A percentile compares a stretch with the other conserved stretches of the same genome.
These are phyloP conservation scores for Coniella vitis DNA, from an alignment of 2,329 filamentous ascomycete species.

Conservation along the genomic window DNA sequence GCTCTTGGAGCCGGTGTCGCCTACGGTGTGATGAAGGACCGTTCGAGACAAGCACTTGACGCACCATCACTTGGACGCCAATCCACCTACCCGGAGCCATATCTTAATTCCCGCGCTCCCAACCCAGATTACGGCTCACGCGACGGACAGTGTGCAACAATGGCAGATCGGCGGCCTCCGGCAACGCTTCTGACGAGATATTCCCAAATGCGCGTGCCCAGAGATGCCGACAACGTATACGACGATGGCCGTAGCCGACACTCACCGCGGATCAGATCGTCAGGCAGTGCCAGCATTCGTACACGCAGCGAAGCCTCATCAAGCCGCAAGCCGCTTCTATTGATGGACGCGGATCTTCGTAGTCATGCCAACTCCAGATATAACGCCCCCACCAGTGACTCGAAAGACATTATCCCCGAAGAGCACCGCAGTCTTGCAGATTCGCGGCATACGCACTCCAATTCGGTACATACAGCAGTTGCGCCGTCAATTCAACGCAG, in stretches of 20 bases:
- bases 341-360: constrained; percentile 34
- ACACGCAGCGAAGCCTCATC: constrained; percentile 35
- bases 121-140: constrained; percentile 32
- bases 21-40: constrained; percentile 65
- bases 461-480: not conserved
- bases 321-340: constrained; percentile 30
- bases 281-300: constrained; percentile 26
- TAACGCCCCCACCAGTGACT: constrained; percentile 21
- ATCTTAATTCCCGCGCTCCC: constrained; percentile 26
- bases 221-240: constrained; percentile 30
- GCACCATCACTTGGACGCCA: constrained; percentile 34
- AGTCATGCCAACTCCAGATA: constrained; percentile 31
- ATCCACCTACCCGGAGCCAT: constrained; percentile 37
- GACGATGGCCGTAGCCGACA: constrained; percentile 36
- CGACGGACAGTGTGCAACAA: constrained; percentile 29
- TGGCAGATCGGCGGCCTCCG: constrained; percentile 27
- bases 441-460: constrained; percentile 18
- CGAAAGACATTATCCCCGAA: not conserved
- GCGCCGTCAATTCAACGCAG: constrained; percentile 16
- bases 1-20: constrained; percentile 55
- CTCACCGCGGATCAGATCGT: constrained; percentile 30
- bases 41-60: constrained; percentile 35
- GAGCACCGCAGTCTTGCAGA: constrained; percentile 16
- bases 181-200: constrained; percentile 18
- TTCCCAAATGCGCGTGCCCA: constrained; percentile 28